These are phyloP conservation scores for Epichloe elymi DNA, from an alignment of 2,329 filamentous ascomycete species.

Conservation along the genomic window DNA sequence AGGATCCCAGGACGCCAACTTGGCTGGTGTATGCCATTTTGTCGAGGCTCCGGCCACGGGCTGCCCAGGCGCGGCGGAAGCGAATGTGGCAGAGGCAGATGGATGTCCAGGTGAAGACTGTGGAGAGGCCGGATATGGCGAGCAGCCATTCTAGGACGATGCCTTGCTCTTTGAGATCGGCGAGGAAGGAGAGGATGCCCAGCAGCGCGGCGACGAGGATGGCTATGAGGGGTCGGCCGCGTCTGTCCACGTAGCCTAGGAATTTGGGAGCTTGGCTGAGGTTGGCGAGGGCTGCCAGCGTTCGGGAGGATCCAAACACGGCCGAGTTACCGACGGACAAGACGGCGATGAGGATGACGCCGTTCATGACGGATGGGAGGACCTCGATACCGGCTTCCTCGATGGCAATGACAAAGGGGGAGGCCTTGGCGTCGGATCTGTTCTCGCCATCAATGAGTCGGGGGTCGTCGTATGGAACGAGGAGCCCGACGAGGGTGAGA, in stretches of 20 bases:
- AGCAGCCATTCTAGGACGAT: slow-evolving; percentile 69
- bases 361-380: slow-evolving; percentile 82
- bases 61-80: slow-evolving; percentile 69
- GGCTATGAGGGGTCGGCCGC: slow-evolving; percentile 65
- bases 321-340: slow-evolving; percentile 85
- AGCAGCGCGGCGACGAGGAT: slow-evolving; percentile 54
- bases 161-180: slow-evolving; percentile 45
- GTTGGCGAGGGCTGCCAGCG: slow-evolving; percentile 78
- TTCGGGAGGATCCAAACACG: slow-evolving; percentile 83
- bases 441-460: slow-evolving; percentile 44
- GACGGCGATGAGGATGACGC: slow-evolving; percentile 84
- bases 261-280: slow-evolving; percentile 69
- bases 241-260: slow-evolving; percentile 69
- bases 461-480: slow-evolving; percentile 60
- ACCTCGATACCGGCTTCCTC: slow-evolving; percentile 68
- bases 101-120: slow-evolving; percentile 68
- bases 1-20: slow-evolving; percentile 67
- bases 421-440: slow-evolving; percentile 57
- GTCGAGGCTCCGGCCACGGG: slow-evolving; percentile 53
- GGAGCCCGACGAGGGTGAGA: slow-evolving; percentile 64
- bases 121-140: slow-evolving; percentile 58
- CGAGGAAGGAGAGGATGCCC: slow-evolving; percentile 64
- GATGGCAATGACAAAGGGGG: slow-evolving; percentile 90
- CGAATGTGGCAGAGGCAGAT: slow-evolving; percentile 89
- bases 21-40: slow-evolving; percentile 76